These are phyloP conservation scores for Diplodia mutila DNA, from an alignment of 2,329 filamentous ascomycete genomes.

Conservation along the genomic window DNA sequence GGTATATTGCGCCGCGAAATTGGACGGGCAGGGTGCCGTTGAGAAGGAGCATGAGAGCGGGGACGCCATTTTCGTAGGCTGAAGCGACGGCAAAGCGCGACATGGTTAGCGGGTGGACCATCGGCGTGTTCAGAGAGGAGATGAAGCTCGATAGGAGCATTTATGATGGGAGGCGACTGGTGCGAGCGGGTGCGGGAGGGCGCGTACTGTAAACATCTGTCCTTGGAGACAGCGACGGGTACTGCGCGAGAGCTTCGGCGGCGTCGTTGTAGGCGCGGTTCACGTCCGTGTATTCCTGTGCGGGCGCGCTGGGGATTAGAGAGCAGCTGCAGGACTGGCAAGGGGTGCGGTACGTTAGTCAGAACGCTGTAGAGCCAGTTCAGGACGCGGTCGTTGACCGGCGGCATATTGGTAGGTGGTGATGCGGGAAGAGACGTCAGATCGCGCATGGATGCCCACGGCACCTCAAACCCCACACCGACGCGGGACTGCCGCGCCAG, in stretches of 20 bases:
- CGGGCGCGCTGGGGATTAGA: slow-evolving; percentile 38
- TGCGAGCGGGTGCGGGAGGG: slow-evolving; percentile 17
- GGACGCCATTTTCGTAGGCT: slow-evolving; percentile 89
- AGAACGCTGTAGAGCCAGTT: slow-evolving; percentile 95
- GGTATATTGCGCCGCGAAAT: slow-evolving; percentile 86
- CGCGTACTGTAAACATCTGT: slow-evolving; percentile 92
- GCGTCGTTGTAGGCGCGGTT: slow-evolving; percentile 93
- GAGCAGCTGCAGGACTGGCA: slow-evolving; percentile 16
- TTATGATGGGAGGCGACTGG: slow-evolving; percentile 7
- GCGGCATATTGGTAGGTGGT: slow-evolving; percentile 51
- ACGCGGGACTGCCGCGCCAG: slow-evolving; percentile 4
- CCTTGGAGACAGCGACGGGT: slow-evolving; percentile 77
- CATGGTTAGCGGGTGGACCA: background rate
- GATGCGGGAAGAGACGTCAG: slow-evolving; percentile 12
- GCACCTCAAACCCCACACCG: background rate
- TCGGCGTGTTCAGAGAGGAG: background rate
- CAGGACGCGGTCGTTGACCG: slow-evolving; percentile 85
- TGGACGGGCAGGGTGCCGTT: slow-evolving; percentile 86
- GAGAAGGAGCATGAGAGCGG: slow-evolving; percentile 83
- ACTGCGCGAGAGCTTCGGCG: slow-evolving; percentile 77
- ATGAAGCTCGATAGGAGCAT: background rate
- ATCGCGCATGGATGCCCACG: slow-evolving; percentile 8
- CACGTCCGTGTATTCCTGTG: slow-evolving; percentile 87
- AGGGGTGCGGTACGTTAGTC: slow-evolving; percentile 48
- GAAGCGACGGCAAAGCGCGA: slow-evolving; percentile 20